Base-by-base conservation (phyloP, 139 green algal species). In the Chlamydomonas asymmetrica region DNA sequence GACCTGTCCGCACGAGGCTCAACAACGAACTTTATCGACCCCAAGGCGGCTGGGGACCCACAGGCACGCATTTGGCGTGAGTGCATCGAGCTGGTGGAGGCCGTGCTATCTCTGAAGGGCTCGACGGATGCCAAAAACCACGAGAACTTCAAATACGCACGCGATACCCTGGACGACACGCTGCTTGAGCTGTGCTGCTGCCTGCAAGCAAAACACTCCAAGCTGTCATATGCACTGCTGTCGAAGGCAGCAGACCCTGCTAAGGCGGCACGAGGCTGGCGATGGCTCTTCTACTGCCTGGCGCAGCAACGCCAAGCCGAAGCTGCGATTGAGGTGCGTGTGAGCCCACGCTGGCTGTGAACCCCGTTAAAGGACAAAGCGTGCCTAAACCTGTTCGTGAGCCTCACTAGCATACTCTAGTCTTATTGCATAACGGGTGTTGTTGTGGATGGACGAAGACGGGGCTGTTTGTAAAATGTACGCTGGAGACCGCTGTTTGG, bases 151-250 rank as follows among this genome's bases (percentile, higher is more conserved):
- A 77, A 77, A 59, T 77, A 77, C 59, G 71, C 71, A 3, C 71
- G 71, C 43, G 71, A 77, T 59, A 77, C 71, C 41, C 71, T 77
- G 59, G 71, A 77, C 43, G 71, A 77, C 71, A 70, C 71, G 59
- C 59, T 77, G 59, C 59, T 77, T 43, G 41, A 69, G 57, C 43
- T 77, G 43, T 57, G 68, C 23, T 70, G 41, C 0, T 77, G 71
- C 60, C 71, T 77, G 59, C 71, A 77, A 43, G 41, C 71, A 25
- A 57, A 59, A 0, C 71, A 77, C 59, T 70, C 59, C 71, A 77
- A 77, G 40, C 69, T 70, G 25, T 57, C 71, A 3, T 77, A 77
- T 35, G 59, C 68, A 32, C 71, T 76, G 57, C 70, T 76, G 29
- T 56, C 70, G 5, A 76, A 76, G 39, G 70, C 70, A 34, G 70